These are phyloP conservation scores for Fusarium foetens DNA, from an alignment of 2,329 filamentous ascomycete genomes.

Conservation along the genomic window DNA sequence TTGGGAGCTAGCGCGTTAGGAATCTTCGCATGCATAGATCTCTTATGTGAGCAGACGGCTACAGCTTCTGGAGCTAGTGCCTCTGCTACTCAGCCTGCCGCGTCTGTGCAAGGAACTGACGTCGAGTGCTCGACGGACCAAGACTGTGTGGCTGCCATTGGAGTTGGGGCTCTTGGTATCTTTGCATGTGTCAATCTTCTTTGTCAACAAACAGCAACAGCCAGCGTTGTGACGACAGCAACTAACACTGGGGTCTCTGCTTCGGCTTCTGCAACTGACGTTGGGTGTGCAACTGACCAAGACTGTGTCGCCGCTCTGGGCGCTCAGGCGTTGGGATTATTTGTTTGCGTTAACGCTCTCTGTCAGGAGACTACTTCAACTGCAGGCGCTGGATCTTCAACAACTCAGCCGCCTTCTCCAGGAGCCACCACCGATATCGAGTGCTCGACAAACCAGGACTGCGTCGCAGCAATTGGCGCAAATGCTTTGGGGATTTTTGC, in stretches of 20 bases:
- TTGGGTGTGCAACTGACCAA: constrained; percentile 2
- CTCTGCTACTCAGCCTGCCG: not conserved
- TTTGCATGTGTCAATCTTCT: constrained; percentile 11
- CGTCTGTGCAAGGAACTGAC: not conserved
- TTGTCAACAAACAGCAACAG: constrained; percentile 2
- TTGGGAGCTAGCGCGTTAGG: not conserved
- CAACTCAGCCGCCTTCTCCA: not conserved
- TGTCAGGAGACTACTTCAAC: constrained; percentile 1
- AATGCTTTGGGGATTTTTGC: constrained; percentile 4
- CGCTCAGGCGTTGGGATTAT: not conserved
- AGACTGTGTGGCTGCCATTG: constrained; percentile 11
- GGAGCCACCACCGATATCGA: not conserved
- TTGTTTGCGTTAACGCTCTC: constrained; percentile 2
- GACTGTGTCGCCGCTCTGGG: constrained; percentile 10
- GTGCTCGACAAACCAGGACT: constrained; percentile 13
- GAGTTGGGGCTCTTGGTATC: not conserved
- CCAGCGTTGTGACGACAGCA: not conserved
- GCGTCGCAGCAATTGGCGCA: not conserved
- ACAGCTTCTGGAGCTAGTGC: not conserved
- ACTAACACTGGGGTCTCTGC: not conserved
- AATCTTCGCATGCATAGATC: constrained; percentile 1
- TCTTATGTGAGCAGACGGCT: constrained; percentile 4
- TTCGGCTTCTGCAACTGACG: not conserved
- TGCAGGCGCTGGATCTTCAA: not conserved
- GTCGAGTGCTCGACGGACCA: constrained; percentile 2